Percentiles rank a stretch among this genome's conserved stretches.
These are phyloP conservation scores for Fraxinus nigra DNA, from an alignment of 305 asterid species.

Conservation along the genomic window DNA sequence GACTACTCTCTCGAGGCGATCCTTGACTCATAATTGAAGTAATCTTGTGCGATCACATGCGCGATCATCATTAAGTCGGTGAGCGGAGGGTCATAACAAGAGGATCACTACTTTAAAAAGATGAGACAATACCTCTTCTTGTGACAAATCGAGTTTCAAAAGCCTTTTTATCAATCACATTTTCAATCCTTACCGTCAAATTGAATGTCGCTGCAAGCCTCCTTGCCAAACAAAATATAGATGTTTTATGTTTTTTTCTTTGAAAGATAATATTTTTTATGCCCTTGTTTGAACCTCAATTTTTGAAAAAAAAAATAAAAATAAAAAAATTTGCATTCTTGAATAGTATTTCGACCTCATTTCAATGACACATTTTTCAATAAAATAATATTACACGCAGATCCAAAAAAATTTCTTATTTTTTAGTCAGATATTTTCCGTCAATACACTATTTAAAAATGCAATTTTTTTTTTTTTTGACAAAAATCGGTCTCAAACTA, in stretches of 20 bases:
- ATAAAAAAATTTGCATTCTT: too few species aligned
- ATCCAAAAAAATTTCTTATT: too few species aligned
- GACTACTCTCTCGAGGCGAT: background rate
- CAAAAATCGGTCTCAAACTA: background rate
- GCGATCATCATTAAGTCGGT: background rate
- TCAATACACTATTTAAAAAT: background rate
- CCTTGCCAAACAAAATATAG: background rate
- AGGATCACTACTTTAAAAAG: background rate
- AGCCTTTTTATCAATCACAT: background rate
- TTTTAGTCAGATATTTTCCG: background rate
- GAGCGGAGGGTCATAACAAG: background rate
- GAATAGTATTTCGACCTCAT: background rate
- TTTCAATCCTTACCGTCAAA: background rate
- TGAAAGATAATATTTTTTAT: background rate
- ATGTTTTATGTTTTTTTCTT: too few species aligned
- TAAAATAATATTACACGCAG: too few species aligned
- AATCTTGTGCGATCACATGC: background rate
- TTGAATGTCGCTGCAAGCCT: background rate
- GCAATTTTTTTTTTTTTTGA: too few species aligned
- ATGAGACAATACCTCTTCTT: background rate
- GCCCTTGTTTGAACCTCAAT: background rate
- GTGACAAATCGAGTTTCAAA: background rate
- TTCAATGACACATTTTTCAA: too few species aligned
- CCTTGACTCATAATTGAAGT: background rate
- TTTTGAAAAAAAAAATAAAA: too few species aligned